These are phyloP conservation scores for Diddensiella transvaalensis DNA, from an alignment of 805 yeast species.

Conservation along the genomic window DNA sequence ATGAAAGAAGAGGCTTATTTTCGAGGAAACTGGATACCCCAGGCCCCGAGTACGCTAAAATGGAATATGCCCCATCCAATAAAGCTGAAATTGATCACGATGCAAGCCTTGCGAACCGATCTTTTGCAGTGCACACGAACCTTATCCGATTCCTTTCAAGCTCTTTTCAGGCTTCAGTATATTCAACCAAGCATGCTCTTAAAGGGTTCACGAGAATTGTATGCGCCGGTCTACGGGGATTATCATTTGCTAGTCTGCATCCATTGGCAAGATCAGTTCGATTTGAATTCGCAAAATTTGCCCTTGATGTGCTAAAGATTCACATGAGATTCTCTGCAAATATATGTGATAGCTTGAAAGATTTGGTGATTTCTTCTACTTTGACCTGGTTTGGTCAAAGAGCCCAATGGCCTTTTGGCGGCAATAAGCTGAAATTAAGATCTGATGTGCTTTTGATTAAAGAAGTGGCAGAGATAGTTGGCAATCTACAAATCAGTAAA, in stretches of 20 bases:
- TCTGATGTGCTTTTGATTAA: slow-evolving; percentile 62
- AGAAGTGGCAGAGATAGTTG: slow-evolving; percentile 43
- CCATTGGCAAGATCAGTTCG: slow-evolving; percentile 75
- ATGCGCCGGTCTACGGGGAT: slow-evolving; percentile 42
- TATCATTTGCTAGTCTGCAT: slow-evolving; percentile 68
- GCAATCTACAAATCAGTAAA: slow-evolving; percentile 20
- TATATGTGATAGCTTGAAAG: slow-evolving; percentile 44
- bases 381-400: slow-evolving; percentile 73
- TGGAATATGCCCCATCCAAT: slow-evolving; percentile 90
- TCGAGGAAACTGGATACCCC: slow-evolving; percentile 50
- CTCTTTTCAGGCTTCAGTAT: slow-evolving; percentile 73
- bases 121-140: slow-evolving; percentile 63
- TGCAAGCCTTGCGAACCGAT: slow-evolving; percentile 46
- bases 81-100: slow-evolving; percentile 51
- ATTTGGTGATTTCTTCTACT: slow-evolving; percentile 58
- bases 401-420: slow-evolving; percentile 77
- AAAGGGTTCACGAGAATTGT: slow-evolving; percentile 63
- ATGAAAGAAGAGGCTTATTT: slow-evolving; percentile 60
- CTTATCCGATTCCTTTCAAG: slow-evolving; percentile 68
- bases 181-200: slow-evolving; percentile 65
- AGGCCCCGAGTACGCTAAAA: slow-evolving; percentile 60
- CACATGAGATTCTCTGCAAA: slow-evolving; percentile 50
- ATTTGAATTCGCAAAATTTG: slow-evolving; percentile 67
- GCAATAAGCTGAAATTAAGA: slow-evolving; percentile 65
- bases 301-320: slow-evolving; percentile 58